Base-by-base conservation (phyloP, 2,329 filamentous ascomycete species). In the Colletotrichum sp. region DNA sequence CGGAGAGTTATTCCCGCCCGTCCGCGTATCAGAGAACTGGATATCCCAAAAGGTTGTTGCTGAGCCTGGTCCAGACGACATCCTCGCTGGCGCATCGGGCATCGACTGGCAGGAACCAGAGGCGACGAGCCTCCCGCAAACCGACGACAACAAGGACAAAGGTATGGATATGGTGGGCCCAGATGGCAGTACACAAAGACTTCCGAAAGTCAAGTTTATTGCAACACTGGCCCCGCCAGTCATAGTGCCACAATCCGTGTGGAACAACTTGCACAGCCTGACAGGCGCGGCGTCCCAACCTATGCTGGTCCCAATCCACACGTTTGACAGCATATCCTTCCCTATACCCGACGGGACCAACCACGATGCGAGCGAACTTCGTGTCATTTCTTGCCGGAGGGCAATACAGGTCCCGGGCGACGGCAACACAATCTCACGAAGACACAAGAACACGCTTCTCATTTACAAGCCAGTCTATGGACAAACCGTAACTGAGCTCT, bases 21-120 rank as follows among this genome's bases (percentile, higher is more conserved):
- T 96, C 28, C 91, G 94, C 21, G 90, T 95, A 48, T 95, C 94
- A 1, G 90, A 94, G 74, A 87, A 91, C 71, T 97, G 95, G 95
- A 91, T 97, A 67, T 92, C 93, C 10, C 89, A 92, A 30, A 85
- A 89, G 3, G 88, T 95, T n/a, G 88, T 91, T 79, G 82, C 87
- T 4, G 84, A 87, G 77, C 86, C 85, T 55, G 87, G 84, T 10
- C 87, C 84, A 80, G 82, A 87, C 77, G 86, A 88, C 77, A 81
- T 84, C 76, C 79, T 86, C 7, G 74, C 80, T n/a, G 80, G 81
- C 15, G 74, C 82, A 15, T 81, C 82, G 7, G 84, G 83, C 6
- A 84, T 93, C 43, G 92, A 95, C 85, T 96, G 94, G 94, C 88
- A 92, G 55, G 93, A 96, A 74, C 94, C 94, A 1, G 90, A 92